Percentiles rank a stretch among this genome's conserved stretches.
Conservation (phyloP, 768 basidiomycete species). For the Lentinus tigrinus region DNA sequence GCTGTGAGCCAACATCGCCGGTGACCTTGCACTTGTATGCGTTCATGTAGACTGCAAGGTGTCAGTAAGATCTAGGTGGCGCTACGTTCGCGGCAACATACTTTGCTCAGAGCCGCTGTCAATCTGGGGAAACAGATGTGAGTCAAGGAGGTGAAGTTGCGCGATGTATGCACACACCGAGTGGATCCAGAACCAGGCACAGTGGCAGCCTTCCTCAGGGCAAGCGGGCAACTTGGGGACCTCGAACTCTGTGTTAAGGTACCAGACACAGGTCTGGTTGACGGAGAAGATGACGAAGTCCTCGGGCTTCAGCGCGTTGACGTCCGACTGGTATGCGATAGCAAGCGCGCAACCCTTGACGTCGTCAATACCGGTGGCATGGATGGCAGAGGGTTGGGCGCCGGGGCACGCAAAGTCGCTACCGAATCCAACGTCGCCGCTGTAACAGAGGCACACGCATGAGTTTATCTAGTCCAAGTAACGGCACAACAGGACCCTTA, state of each 20-base stretch:
- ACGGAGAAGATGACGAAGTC: conserved; percentile 44
- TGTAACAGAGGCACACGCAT: not conserved
- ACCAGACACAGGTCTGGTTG: conserved; percentile 45
- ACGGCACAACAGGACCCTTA: not conserved
- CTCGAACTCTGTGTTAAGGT: conserved; percentile 37
- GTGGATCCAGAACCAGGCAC: conserved; percentile 45
- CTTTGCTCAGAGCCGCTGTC: conserved; percentile 38
- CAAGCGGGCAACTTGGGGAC: conserved; percentile 46
- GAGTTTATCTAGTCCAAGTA: too few relatives aligned
- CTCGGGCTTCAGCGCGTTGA: conserved; percentile 34
- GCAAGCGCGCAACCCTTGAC: conserved; percentile 39
- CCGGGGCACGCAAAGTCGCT: conserved; percentile 26
- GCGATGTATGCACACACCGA: conserved; percentile 13
- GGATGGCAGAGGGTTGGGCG: conserved; percentile 22
- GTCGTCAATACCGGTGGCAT: conserved; percentile 32
- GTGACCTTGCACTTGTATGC: conserved; percentile 41
- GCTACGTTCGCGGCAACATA: conserved; percentile 15
- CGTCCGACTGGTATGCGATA: conserved; percentile 44
- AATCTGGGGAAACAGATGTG: conserved; percentile 8
- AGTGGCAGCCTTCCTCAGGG: conserved; percentile 42
- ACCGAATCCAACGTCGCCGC: conserved; percentile 24
- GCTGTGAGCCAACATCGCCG: conserved; percentile 27
- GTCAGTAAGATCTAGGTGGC: not conserved
- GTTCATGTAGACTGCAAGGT: conserved; percentile 35
- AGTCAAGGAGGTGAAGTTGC: not conserved